Evolutionary conservation across 257 asterid species (phyloP).

Genomic region (Cynanchum wilfordii): DNA sequence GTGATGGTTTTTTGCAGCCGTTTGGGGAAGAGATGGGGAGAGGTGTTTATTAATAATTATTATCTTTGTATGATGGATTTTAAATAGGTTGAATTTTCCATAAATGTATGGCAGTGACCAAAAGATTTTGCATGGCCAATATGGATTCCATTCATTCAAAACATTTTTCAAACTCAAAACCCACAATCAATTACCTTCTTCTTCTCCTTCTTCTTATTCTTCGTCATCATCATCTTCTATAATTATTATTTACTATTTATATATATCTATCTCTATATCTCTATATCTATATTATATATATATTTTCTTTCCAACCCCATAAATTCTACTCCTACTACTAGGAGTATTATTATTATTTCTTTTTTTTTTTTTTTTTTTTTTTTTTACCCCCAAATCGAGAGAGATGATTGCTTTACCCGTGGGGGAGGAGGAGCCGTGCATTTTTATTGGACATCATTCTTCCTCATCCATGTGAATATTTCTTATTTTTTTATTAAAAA

Average conservation of each 20-base stretch:
- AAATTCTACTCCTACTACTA: not conserved
- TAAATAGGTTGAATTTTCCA: conserved; percentile 28
- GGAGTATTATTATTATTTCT: conserved; percentile 1
- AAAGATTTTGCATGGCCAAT: conserved; percentile 49
- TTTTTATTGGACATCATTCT: conserved; percentile 32
- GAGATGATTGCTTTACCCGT: conserved; percentile 13
- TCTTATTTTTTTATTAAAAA: not conserved
- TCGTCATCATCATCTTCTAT: conserved; percentile 44
- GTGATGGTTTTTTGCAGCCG: too few species aligned
- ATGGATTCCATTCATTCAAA: conserved; percentile 29
- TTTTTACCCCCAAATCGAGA: not conserved
- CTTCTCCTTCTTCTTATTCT: conserved; percentile 15
- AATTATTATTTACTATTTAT: conserved; percentile 16
- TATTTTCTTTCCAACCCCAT: conserved; percentile 21
- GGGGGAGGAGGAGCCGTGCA: conserved; percentile 15
- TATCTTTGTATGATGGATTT: conserved; percentile 37
- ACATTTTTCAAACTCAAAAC: conserved; percentile 18
- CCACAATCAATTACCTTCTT: conserved; percentile 23
- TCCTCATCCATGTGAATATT: conserved; percentile 14
- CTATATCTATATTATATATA: too few species aligned
- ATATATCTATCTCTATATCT: too few species aligned
- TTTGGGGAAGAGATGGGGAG: too few species aligned
- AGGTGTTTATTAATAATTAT: too few species aligned
- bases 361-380: not conserved
- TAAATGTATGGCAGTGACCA: conserved; percentile 48